A percentile compares a stretch with the other conserved stretches of the same genome.
phyloP scores from a whole-genome alignment of 108 stramenopile genomes.

The Hondaea fermentalgiana region DNA sequence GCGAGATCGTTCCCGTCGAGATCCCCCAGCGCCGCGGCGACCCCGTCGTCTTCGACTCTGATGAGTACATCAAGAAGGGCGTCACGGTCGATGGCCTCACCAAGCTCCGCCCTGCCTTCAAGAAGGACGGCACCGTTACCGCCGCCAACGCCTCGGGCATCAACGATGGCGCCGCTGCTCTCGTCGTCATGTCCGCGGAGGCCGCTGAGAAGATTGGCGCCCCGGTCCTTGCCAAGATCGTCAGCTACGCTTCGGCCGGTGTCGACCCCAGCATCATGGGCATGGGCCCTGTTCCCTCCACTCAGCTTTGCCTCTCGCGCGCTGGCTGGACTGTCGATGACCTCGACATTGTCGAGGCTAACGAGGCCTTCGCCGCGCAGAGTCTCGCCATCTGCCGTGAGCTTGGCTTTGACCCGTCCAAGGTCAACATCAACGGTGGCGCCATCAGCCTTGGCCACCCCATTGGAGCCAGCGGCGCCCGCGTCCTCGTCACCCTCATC shows the following conservation, averaged over 20 bases:
- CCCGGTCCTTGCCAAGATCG: slow-evolving; percentile 63
- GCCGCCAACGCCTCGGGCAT: slow-evolving; percentile 90
- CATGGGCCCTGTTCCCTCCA: slow-evolving; percentile 38
- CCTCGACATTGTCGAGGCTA: slow-evolving; percentile 85
- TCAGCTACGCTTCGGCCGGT: slow-evolving; percentile 29
- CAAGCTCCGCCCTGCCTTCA: slow-evolving; percentile 77
- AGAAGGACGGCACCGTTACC: slow-evolving; percentile 87
- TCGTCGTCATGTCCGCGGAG: slow-evolving; percentile 77
- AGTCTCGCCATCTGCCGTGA: slow-evolving; percentile 60
- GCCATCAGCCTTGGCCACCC: slow-evolving; percentile 53
- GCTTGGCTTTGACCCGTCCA: slow-evolving; percentile 47
- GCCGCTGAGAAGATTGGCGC: slow-evolving; percentile 67
- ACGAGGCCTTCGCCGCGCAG: slow-evolving; percentile 91
- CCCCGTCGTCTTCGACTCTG: slow-evolving; percentile 58
- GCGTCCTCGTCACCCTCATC: slow-evolving; percentile 80
- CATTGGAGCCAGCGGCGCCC: slow-evolving; percentile 50
- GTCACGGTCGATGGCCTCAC: slow-evolving; percentile 34
- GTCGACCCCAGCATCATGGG: slow-evolving; percentile 55
- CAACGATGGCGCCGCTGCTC: slow-evolving; percentile 86
- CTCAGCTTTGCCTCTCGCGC: not conserved
- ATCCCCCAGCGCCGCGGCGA: slow-evolving; percentile 71
- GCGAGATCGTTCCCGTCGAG: slow-evolving; percentile 81
- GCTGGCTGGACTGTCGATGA: slow-evolving; percentile 39
- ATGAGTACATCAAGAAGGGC: slow-evolving; percentile 82
- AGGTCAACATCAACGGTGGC: slow-evolving; percentile 89